phyloP scores from a whole-genome alignment of 331 rosid species.

The Spiraea crenata region DNA sequence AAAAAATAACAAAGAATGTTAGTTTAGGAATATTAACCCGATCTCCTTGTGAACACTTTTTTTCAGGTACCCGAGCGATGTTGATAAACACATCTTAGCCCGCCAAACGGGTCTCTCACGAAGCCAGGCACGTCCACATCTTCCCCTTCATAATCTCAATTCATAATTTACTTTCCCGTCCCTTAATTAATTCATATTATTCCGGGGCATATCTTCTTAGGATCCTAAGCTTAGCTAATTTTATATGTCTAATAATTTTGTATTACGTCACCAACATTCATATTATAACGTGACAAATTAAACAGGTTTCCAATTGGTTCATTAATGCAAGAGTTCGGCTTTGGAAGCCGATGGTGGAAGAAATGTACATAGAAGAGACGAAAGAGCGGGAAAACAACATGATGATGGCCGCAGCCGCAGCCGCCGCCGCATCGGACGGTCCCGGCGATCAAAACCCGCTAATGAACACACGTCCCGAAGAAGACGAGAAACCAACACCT shows the following conservation, averaged over 20 bases:
- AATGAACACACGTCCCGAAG: slow-evolving; percentile 9
- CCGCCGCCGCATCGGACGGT: neutral
- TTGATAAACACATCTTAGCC: slow-evolving; percentile 90
- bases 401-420: neutral
- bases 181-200: slow-evolving; percentile 1
- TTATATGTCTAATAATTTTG: neutral
- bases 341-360: slow-evolving; percentile 99
- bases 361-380: slow-evolving; percentile 85
- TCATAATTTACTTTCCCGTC: slow-evolving; percentile 11
- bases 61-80: slow-evolving; percentile 96
- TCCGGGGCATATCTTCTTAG: slow-evolving; percentile 31
- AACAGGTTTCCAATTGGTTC: slow-evolving; percentile 97
- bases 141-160: slow-evolving; percentile 17
- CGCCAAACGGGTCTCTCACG: slow-evolving; percentile 99
- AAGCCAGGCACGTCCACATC: slow-evolving; percentile 81
- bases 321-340: slow-evolving; percentile 98
- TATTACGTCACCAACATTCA: neutral
- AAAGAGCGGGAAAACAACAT: slow-evolving; percentile 43
- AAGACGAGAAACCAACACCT: slow-evolving; percentile 56
- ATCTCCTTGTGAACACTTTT: slow-evolving; percentile 1
- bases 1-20: neutral
- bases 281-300: slow-evolving; percentile 7
- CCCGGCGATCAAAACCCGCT: slow-evolving; percentile 4
- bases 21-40: too few relatives aligned
- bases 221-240: slow-evolving; percentile 9